phyloP scores from a whole-genome alignment of 352 stramenopile genomes.

The Thalassiosira mediterranea region DNA sequence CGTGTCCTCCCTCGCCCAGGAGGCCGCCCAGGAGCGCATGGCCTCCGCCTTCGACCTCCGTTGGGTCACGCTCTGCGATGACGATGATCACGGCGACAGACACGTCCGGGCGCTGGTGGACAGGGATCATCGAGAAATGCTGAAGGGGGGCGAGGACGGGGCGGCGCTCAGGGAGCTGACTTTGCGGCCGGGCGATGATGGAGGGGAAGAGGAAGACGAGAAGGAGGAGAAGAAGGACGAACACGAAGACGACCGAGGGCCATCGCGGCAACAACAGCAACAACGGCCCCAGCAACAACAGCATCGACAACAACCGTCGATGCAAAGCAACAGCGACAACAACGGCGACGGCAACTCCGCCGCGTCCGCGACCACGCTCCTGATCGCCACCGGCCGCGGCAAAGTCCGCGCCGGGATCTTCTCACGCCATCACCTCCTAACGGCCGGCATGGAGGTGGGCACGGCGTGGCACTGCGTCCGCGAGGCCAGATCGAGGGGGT shows the following conservation, averaged over 20 bases:
- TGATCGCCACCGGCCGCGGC: conserved; percentile 73
- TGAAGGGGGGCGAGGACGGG: conserved; percentile 15
- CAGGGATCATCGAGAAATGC: conserved; percentile 34
- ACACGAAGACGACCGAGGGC: not conserved
- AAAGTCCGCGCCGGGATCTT: conserved; percentile 79
- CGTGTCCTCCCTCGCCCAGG: conserved; percentile 59
- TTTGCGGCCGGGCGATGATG: not conserved
- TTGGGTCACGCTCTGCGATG: conserved; percentile 61
- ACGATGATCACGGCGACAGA: conserved; percentile 1
- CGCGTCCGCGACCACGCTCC: conserved; percentile 34
- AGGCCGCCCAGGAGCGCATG: conserved; percentile 70
- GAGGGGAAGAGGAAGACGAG: not conserved
- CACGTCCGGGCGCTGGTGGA: conserved; percentile 45
- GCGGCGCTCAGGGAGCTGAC: conserved; percentile 11
- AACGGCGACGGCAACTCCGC: not conserved
- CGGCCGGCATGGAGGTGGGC: conserved; percentile 67
- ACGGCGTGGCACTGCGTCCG: conserved; percentile 67
- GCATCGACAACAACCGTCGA: not conserved
- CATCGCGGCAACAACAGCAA: not conserved
- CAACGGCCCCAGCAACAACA: not conserved
- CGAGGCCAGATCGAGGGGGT: conserved; percentile 55
- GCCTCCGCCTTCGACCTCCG: conserved; percentile 50
- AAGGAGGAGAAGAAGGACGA: conserved; percentile 22
- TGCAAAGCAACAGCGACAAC: not conserved
- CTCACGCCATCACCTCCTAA: conserved; percentile 67